These are phyloP conservation scores for Cladosporium sp. DNA, from an alignment of 2,329 filamentous ascomycete genomes.

Conservation along the genomic window DNA sequence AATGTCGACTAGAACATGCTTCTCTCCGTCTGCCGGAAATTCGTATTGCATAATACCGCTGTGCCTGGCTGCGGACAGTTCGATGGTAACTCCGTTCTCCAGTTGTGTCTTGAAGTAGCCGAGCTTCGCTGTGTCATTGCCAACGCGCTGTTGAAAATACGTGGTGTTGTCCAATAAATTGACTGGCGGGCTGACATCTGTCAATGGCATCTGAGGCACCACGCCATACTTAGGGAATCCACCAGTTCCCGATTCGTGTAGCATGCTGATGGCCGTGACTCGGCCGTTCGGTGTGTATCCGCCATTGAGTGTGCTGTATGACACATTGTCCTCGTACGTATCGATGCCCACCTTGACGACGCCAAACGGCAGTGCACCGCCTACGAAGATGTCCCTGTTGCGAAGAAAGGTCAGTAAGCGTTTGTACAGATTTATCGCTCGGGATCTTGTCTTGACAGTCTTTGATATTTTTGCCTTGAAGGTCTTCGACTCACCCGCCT, in stretches of 20 bases:
- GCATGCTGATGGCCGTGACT: slow-evolving; percentile 45
- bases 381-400: slow-evolving; percentile 44
- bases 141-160: slow-evolving; percentile 42
- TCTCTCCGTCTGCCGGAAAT: slow-evolving; percentile 51
- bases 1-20: slow-evolving; percentile 62
- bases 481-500: slow-evolving; percentile 33
- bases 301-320: slow-evolving; percentile 44
- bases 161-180: slow-evolving; percentile 45
- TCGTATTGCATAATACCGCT: slow-evolving; percentile 64
- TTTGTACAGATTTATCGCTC: neutral
- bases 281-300: slow-evolving; percentile 42
- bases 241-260: slow-evolving; percentile 62
- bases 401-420: neutral
- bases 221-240: slow-evolving; percentile 72
- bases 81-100: slow-evolving; percentile 57
- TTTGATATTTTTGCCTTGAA: neutral
- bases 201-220: slow-evolving; percentile 53
- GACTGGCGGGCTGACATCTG: slow-evolving; percentile 45
- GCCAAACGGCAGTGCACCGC: slow-evolving; percentile 45
- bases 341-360: slow-evolving; percentile 50
- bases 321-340: slow-evolving; percentile 38
- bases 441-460: neutral
- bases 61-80: slow-evolving; percentile 59
- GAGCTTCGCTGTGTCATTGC: slow-evolving; percentile 51
- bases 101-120: slow-evolving; percentile 64